Percentiles rank a stretch among this genome's conserved stretches.
Conservation (phyloP, 177 flowering plant genomes). For the Vitis hybrid region DNA sequence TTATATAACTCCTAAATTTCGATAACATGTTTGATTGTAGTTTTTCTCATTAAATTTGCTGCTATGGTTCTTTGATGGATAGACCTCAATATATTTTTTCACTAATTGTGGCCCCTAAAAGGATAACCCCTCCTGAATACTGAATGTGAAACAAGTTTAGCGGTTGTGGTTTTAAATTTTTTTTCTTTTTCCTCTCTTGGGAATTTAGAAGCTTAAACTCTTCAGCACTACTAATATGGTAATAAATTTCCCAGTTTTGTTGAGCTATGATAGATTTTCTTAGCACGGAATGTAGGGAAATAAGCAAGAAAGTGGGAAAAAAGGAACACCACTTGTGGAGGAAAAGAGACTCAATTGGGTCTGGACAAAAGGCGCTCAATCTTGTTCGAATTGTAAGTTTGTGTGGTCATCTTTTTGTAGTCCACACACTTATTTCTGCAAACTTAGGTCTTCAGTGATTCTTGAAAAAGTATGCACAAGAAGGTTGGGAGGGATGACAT, state of each 20-base stretch:
- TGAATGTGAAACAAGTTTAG: too few relatives aligned
- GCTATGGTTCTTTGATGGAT: too few relatives aligned
- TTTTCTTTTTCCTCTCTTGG: too few relatives aligned
- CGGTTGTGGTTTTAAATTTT: too few relatives aligned
- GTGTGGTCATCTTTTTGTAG: background rate
- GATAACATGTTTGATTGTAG: too few relatives aligned
- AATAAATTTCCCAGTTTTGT: background rate
- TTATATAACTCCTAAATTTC: too few relatives aligned
- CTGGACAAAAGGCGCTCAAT: constrained; percentile 84
- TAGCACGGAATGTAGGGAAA: constrained; percentile 19
- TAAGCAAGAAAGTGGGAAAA: constrained; percentile 24
- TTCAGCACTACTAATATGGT: too few relatives aligned
- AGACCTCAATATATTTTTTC: too few relatives aligned
- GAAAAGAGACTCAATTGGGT: constrained; percentile 75
- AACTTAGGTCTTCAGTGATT: background rate
- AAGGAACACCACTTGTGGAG: constrained; percentile 83
- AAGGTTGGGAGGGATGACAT: background rate
- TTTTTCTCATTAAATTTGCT: too few relatives aligned
- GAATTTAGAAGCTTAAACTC: too few relatives aligned
- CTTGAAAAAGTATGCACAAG: background rate
- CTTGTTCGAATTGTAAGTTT: constrained; percentile 67
- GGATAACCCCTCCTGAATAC: too few relatives aligned
- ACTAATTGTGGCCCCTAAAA: too few relatives aligned
- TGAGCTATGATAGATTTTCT: background rate
- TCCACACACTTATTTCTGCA: background rate